Percentiles rank a stretch among this genome's conserved stretches.
These are phyloP conservation scores for Blumeria hordei DNA, from an alignment of 2,329 filamentous ascomycete species.

Conservation along the genomic window DNA sequence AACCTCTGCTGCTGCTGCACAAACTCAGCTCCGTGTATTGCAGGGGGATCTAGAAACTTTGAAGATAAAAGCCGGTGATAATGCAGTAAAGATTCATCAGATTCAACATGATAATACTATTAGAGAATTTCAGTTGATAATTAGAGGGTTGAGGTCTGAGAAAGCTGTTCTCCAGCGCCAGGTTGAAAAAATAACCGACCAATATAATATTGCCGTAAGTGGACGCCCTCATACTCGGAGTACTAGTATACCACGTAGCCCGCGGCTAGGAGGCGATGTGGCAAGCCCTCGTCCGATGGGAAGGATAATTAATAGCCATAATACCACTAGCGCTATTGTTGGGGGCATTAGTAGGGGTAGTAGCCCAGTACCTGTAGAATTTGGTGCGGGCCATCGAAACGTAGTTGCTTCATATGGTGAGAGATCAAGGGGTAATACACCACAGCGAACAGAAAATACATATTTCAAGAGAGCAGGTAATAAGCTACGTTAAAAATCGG, in stretches of 20 bases:
- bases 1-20: conserved; percentile 5
- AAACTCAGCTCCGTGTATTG: conserved; percentile 6
- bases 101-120: conserved; percentile 6
- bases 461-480: no score
- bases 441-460: no score
- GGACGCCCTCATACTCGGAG: conserved; percentile 16
- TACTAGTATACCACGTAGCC: conserved; percentile 12
- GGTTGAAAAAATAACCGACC: conserved; percentile 17
- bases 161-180: conserved; percentile 16
- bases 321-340: not conserved
- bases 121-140: conserved; percentile 8
- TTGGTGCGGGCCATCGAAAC: not conserved
- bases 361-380: conserved; percentile 9
- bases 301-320: conserved; percentile 4
- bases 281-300: conserved; percentile 4
- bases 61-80: conserved; percentile 8
- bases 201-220: conserved; percentile 15
- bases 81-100: conserved; percentile 11
- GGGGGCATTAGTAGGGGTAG: conserved; percentile 6
- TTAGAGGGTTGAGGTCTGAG: conserved; percentile 14
- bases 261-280: conserved; percentile 9
- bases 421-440: not conserved
- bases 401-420: not conserved
- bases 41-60: conserved; percentile 5
- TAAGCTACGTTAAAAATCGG: no score